Conservation (phyloP, 108 stramenopile species). For the Skeletonema menzelii region DNA sequence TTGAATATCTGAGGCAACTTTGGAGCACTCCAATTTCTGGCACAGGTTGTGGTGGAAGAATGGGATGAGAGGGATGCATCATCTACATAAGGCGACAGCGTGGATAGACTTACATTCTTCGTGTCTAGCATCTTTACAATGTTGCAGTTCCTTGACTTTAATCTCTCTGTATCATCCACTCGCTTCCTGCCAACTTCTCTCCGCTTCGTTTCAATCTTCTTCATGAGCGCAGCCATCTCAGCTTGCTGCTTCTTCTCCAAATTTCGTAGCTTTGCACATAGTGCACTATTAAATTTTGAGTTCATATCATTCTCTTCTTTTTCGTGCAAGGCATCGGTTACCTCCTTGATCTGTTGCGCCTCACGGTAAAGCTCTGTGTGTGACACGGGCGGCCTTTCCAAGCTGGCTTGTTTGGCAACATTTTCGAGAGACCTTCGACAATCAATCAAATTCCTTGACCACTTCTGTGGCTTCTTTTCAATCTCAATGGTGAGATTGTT, state of each 20-base stretch:
- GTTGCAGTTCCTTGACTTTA: conserved; percentile 11
- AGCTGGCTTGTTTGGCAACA: conserved; percentile 1
- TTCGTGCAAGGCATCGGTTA: conserved; percentile 12
- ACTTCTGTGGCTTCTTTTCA: conserved; percentile 6
- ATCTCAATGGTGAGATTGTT: background rate
- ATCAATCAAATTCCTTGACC: conserved; percentile 15
- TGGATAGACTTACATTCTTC: background rate
- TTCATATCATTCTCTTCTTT: conserved; percentile 8
- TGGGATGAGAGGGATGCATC: no score
- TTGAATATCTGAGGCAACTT: background rate
- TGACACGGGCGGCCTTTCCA: no score
- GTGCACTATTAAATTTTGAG: background rate
- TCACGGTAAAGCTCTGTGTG: conserved; percentile 10
- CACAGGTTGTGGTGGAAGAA: no score
- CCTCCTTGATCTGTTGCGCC: conserved; percentile 14
- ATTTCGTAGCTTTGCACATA: background rate
- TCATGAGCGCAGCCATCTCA: background rate
- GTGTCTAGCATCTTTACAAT: background rate
- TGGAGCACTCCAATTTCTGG: background rate
- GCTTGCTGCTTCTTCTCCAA: conserved; percentile 6
- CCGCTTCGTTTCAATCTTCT: conserved; percentile 13
- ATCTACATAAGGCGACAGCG: no score
- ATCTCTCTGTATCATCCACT: background rate
- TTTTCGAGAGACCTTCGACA: conserved; percentile 5
- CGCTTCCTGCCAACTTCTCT: background rate